phyloP scores from a whole-genome alignment of 768 basidiomycete species.

The Lyophyllum shimeji region DNA sequence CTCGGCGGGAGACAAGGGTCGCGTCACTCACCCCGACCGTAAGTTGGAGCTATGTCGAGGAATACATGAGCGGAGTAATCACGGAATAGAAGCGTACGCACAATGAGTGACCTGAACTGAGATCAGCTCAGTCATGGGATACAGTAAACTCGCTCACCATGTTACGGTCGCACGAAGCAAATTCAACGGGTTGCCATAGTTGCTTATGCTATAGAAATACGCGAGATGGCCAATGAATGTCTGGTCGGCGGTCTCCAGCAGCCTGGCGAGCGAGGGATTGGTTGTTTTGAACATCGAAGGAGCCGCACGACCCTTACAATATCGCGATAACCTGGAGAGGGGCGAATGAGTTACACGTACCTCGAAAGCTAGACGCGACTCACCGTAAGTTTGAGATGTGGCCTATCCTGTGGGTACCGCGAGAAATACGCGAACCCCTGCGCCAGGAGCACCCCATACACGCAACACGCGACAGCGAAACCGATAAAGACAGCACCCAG shows the following conservation, averaged over 20 bases:
- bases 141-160: conserved; percentile 37
- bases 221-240: conserved; percentile 53
- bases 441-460: conserved; percentile 55
- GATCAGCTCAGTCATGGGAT: not conserved
- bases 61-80: conserved; percentile 1
- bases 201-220: conserved; percentile 56
- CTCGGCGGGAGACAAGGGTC: not conserved
- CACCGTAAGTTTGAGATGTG: conserved; percentile 50
- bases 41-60: conserved; percentile 41
- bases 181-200: conserved; percentile 35
- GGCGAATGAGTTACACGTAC: not conserved
- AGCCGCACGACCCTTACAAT: conserved; percentile 25
- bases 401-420: conserved; percentile 53
- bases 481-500: conserved; percentile 64
- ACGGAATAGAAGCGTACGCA: conserved; percentile 25
- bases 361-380: conserved; percentile 21
- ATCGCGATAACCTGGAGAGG: conserved; percentile 37
- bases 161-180: conserved; percentile 37
- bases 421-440: conserved; percentile 57
- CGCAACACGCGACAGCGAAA: conserved; percentile 48
- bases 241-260: conserved; percentile 55
- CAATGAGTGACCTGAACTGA: conserved; percentile 47
- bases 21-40: conserved; percentile 38
- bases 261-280: conserved; percentile 26
- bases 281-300: not conserved